Base-by-base conservation (phyloP, 2,329 filamentous ascomycete genomes). In the Verticillium klebahnii region DNA sequence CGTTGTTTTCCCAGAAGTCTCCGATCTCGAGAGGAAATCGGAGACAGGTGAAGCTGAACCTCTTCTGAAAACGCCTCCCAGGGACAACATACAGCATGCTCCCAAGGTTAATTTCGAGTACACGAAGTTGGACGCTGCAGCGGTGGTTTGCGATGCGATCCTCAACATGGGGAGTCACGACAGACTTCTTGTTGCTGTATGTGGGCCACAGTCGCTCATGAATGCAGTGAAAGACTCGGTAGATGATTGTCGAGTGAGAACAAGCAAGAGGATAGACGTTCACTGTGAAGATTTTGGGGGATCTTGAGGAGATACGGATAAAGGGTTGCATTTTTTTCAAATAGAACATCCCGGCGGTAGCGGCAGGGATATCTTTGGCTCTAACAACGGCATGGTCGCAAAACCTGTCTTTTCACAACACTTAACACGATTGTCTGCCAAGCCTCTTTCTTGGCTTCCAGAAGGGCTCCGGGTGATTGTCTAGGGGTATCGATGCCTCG, bases 181-280 rank as follows among this genome's bases (percentile, higher is more conserved):
- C n/a, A n/a, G 31, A 14, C 25, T 57, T 14, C 56, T 57, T n/a
- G 32, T 57, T 17, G 17, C 56, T 3, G 8, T 23, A n/a, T 57
- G 56, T 17, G 56, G 56, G n/a, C 56, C 56, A 25, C 23, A 57
- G 56, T 37, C 56, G n/a, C n/a, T 57, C 32, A 57, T 57, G 56
- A 15, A 57, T n/a, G 32, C 32, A 17, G 32, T 57, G 2, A 25
- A 23, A 17, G 56, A 57, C n/a, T 23, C 32, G 56, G 32, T 37
- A 15, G 56, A 57, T 19, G 32, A 37, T 9, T 31, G 37, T 39
- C 32, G 25, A 9, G 45, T 45, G 61, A 60, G 59, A 65, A 56
- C 57, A 56, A 59, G 59, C 61, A 61, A 40, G 67, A 68, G 65
- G 64, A 67, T 63, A 65, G 64, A 67, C 50, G 56, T 56, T 37